Percentiles rank a stretch among this genome's conserved stretches.
These are phyloP conservation scores for Chaetomiaceae sp. DNA, from an alignment of 2,329 filamentous ascomycete species.

Conservation along the genomic window DNA sequence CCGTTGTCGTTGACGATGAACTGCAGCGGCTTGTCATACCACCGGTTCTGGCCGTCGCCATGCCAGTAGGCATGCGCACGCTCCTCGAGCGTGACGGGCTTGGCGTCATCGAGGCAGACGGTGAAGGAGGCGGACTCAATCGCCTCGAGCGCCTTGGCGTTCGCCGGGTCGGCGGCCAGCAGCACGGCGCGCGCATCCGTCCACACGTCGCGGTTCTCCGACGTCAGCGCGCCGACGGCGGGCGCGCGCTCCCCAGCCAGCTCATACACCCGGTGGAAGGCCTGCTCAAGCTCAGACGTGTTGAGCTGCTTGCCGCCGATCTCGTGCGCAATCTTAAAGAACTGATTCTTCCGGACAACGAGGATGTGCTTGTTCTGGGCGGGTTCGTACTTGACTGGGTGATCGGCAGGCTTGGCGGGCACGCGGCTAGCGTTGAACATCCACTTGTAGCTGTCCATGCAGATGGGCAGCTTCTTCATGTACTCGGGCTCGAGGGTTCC, in stretches of 20 bases:
- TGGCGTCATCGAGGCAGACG: conserved; percentile 86
- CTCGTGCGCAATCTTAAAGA: conserved; percentile 87
- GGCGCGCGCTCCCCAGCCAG: conserved; percentile 62
- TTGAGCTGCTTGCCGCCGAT: conserved; percentile 79
- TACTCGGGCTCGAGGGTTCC: conserved; percentile 90
- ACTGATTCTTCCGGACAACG: conserved; percentile 90
- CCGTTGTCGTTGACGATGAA: conserved; percentile 99
- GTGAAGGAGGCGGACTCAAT: conserved; percentile 89
- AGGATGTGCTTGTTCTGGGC: conserved; percentile 80
- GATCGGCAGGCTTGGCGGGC: conserved; percentile 73
- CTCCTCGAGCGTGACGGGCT: conserved; percentile 89
- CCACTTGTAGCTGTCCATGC: conserved; percentile 97
- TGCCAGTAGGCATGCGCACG: conserved; percentile 97
- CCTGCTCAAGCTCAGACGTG: conserved; percentile 79
- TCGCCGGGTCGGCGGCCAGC: conserved; percentile 68
- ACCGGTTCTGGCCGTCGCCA: conserved; percentile 89
- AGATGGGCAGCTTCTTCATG: conserved; percentile 95
- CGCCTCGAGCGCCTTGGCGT: conserved; percentile 68
- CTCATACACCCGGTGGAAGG: conserved; percentile 81
- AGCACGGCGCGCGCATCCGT: conserved; percentile 74
- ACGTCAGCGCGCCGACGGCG: conserved; percentile 77
- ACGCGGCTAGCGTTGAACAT: conserved; percentile 97
- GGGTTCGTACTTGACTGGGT: conserved; percentile 71
- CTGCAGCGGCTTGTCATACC: conserved; percentile 97
- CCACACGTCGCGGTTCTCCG: conserved; percentile 91